These are phyloP conservation scores for Brassica hybrid DNA, from an alignment of 441 rosid genomes.

Conservation along the genomic window DNA sequence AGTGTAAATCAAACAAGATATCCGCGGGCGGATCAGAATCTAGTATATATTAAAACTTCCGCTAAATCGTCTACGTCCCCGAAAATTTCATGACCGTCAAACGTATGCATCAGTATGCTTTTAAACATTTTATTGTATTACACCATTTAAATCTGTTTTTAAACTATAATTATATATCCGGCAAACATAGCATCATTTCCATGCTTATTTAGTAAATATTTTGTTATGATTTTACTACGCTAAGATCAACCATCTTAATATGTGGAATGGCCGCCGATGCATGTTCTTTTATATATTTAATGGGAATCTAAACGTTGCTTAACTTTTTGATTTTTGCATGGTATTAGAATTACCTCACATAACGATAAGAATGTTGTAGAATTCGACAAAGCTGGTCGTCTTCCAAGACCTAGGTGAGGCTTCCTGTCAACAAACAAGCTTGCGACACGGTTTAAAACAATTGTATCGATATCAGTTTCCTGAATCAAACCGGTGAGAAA, in stretches of 20 bases:
- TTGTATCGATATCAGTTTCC: constrained; percentile 41
- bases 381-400: constrained; percentile 1
- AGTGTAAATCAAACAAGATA: no score
- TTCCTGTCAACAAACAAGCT: constrained; percentile 52
- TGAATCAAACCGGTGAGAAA: constrained; percentile 62
- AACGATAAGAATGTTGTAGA: constrained; percentile 54
- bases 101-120: no score
- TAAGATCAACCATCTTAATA: not conserved
- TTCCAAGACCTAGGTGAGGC: constrained; percentile 61
- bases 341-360: constrained; percentile 56
- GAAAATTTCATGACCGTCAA: no score
- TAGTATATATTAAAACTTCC: no score
- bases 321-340: not conserved
- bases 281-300: not conserved
- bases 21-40: no score
- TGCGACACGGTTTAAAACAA: constrained; percentile 41
- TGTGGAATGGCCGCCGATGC: not conserved
- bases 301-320: no score
- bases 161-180: not conserved
- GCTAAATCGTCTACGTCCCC: no score
- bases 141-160: not conserved
- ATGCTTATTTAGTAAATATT: not conserved
- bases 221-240: not conserved
- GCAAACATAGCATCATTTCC: not conserved
- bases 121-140: not conserved